phyloP scores from a whole-genome alignment of 2,329 filamentous ascomycete genomes.

The Talaromyces sp. region DNA sequence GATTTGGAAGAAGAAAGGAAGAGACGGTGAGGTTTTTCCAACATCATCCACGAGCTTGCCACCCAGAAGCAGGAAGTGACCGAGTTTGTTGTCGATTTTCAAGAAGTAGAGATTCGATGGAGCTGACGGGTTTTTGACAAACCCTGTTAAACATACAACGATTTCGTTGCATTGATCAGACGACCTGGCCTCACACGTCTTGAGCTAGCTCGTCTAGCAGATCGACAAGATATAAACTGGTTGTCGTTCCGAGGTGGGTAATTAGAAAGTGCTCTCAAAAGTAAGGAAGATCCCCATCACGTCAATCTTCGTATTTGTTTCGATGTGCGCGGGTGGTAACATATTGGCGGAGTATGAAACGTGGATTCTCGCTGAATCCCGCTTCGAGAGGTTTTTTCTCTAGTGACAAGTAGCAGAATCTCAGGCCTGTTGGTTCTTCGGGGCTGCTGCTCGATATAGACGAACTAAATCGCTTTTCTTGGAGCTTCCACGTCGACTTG shows the following conservation, averaged over 20 bases:
- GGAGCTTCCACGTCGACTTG: conserved; percentile 27
- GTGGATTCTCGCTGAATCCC: conserved; percentile 10
- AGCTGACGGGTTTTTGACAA: conserved; percentile 30
- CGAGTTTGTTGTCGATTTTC: conserved; percentile 36
- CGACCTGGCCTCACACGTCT: conserved; percentile 29
- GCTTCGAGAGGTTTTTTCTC: conserved; percentile 29
- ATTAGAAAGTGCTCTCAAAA: not conserved
- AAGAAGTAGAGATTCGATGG: conserved; percentile 29
- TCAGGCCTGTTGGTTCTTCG: conserved; percentile 33
- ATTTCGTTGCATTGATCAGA: conserved; percentile 24
- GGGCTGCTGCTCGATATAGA: conserved; percentile 25
- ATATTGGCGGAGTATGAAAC: not conserved
- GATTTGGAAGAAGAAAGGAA: conserved; percentile 14
- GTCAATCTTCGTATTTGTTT: not conserved
- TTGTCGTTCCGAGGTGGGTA: not conserved
- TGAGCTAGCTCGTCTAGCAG: conserved; percentile 25
- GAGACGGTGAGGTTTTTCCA: conserved; percentile 33
- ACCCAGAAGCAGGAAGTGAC: conserved; percentile 26
- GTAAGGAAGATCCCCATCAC: conserved; percentile 1
- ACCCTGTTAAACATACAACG: conserved; percentile 24
- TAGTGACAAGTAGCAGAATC: conserved; percentile 24
- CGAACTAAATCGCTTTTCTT: conserved; percentile 30
- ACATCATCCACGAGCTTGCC: conserved; percentile 28
- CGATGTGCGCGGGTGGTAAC: too few species aligned
- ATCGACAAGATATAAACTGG: conserved; percentile 8